These are phyloP conservation scores for Circinella minor DNA, from an alignment of 371 early-diverging fungal genomes.

Conservation along the genomic window DNA sequence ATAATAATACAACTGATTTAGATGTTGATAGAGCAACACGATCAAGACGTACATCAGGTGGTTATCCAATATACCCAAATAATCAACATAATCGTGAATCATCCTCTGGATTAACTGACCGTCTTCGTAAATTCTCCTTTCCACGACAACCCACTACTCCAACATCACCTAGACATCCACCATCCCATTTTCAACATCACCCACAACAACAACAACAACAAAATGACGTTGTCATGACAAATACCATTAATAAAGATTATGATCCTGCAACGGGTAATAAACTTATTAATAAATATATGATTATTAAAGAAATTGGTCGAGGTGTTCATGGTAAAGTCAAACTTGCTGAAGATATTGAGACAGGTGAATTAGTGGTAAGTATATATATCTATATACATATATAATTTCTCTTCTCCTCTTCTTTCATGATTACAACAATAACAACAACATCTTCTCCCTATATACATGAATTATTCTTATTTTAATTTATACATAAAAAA, in stretches of 20 bases:
- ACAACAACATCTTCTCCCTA: neutral
- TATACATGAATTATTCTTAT: too few relatives aligned
- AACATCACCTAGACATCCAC: constrained; percentile 19
- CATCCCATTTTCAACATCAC: neutral
- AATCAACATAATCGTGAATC: constrained; percentile 1
- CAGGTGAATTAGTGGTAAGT: constrained; percentile 77
- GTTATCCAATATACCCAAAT: constrained; percentile 7
- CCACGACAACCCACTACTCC: constrained; percentile 22
- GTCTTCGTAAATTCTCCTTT: constrained; percentile 25
- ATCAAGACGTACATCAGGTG: constrained; percentile 4
- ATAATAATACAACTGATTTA: neutral
- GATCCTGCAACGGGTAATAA: constrained; percentile 89
- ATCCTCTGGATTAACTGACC: constrained; percentile 12
- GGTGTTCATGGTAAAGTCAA: constrained; percentile 98
- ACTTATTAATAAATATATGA: constrained; percentile 92
- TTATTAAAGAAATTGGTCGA: constrained; percentile 89
- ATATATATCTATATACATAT: neutral
- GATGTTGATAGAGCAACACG: neutral
- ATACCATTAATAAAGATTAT: constrained; percentile 76
- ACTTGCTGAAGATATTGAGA: constrained; percentile 79
- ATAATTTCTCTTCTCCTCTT: neutral
- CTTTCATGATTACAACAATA: neutral
- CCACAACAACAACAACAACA: neutral
- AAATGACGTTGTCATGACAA: constrained; percentile 52
- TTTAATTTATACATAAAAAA: too few relatives aligned